Conservation (phyloP, 2,329 filamentous ascomycete species). For the Claviceps fusiformis region DNA sequence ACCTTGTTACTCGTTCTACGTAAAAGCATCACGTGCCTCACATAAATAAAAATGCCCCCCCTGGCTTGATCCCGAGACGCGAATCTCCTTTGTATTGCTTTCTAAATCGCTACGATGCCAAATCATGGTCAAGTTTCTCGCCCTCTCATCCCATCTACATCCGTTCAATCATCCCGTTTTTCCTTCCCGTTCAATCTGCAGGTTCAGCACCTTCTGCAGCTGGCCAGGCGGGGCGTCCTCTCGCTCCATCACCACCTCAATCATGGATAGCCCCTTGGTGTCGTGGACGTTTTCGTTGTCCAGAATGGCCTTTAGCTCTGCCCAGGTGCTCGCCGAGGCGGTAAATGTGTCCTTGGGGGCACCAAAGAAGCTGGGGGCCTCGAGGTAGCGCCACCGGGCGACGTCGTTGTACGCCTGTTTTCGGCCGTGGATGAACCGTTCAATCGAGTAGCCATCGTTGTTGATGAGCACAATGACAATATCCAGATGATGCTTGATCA, state of each 20-base stretch:
- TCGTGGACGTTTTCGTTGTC: neutral
- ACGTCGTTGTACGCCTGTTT: constrained; percentile 41
- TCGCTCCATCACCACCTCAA: constrained; percentile 6
- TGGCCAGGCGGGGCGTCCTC: constrained; percentile 5
- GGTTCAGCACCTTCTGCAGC: constrained; percentile 3
- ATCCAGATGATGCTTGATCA: constrained; percentile 39
- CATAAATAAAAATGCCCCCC: no score
- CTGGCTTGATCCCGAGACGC: no score
- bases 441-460: constrained; percentile 46
- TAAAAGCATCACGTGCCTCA: no score
- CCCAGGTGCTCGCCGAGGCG: constrained; percentile 5
- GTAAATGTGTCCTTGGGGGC: constrained; percentile 13
- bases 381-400: constrained; percentile 36
- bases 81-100: no score
- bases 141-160: no score
- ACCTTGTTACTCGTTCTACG: no score
- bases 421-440: constrained; percentile 42
- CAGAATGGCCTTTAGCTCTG: constrained; percentile 2
- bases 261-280: constrained; percentile 3
- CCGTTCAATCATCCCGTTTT: neutral
- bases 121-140: no score
- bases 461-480: constrained; percentile 41
- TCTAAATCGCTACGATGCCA: no score
- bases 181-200: constrained; percentile 4
- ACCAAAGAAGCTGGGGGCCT: constrained; percentile 35